Base-by-base conservation (phyloP, 1,284 basidiomycete species). In the Singerocomus inundabilis region DNA sequence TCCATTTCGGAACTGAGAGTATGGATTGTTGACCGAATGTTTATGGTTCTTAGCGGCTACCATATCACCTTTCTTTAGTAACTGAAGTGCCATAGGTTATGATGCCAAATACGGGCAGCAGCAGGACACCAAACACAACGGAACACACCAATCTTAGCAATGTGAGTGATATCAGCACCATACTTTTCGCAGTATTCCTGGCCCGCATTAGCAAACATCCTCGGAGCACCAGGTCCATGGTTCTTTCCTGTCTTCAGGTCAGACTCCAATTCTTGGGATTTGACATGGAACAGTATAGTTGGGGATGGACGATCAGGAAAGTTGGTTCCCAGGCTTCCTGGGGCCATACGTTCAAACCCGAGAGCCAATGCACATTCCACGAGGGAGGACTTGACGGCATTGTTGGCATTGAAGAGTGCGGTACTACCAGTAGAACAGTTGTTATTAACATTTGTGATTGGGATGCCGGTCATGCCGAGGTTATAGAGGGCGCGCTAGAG, bases 301-400 rank as follows among this genome's bases (percentile, higher is more conserved):
- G 91, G 88, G 1, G 79, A 68, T 8, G 74, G 70, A 29, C 91
- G 78, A 65, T 93, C 91, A 2, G 79, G 78, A 63, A 84, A 93
- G 55, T 81, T 81, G 5, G 80, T 82, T 16, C 77, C 78, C 16
- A 93, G 73, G 56, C 85, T 85, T 18, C 91, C 91, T 4, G 86
- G 81, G n/a, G 79, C 75, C 89, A 92, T 92, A 43, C 88, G 84
- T 64, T 94, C 91, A 58, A 94, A 94, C 9, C 91, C 91, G 7
- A 94, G 81, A 2, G 91, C 91, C 25, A 94, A 74, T 1, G 84
- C 78, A 64, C 91, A 93, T 49, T 91, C 85, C 4, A 76, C 83
- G 52, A 85, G 77, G 10, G 86, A 87, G 24, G 78, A 79, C 59
- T 84, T 86, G 39, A 92, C 79, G 21, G 79, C 75, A 33, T 79